A percentile compares a stretch with the other conserved stretches of the same genome.
phyloP scores from a whole-genome alignment of 202 grass and related monocot species.

The Eragrostis tef region DNA sequence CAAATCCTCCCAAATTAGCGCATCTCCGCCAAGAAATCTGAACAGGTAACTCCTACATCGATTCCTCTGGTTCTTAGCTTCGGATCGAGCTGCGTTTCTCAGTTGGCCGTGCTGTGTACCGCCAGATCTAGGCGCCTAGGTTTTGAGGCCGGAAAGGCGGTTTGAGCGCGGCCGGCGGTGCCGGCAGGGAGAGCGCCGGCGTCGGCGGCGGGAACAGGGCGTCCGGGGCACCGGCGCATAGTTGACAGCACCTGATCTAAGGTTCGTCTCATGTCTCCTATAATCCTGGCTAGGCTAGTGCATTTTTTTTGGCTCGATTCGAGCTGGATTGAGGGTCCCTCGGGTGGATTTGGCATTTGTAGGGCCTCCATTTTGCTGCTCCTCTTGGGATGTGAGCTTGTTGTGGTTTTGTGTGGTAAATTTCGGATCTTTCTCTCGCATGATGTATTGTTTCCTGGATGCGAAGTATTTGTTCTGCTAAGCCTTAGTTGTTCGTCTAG shows the following conservation, averaged over 20 bases:
- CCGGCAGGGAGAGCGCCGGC: neutral
- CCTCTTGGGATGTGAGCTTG: conserved; percentile 14
- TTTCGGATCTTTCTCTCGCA: neutral
- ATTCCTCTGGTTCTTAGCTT: conserved; percentile 28
- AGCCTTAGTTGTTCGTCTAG: neutral
- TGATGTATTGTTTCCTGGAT: neutral
- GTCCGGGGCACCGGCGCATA: neutral
- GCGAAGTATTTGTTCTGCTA: neutral
- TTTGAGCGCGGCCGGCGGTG: neutral
- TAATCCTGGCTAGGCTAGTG: neutral
- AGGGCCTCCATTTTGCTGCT: conserved; percentile 1
- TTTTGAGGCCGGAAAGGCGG: too few relatives aligned
- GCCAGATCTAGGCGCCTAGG: too few relatives aligned
- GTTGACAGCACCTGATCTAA: neutral
- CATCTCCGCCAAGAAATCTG: neutral
- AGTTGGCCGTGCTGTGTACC: neutral
- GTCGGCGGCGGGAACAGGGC: neutral
- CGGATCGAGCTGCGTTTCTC: conserved; percentile 25
- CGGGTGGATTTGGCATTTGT: neutral
- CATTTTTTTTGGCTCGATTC: neutral
- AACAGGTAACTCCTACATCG: conserved; percentile 28
- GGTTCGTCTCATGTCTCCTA: neutral
- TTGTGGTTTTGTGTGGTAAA: neutral
- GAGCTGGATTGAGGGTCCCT: neutral
- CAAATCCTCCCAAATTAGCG: conserved; percentile 31